A percentile compares a stretch with the other conserved stretches of the same genome.
These are phyloP conservation scores for Entrophospora sp. DNA, from an alignment of 192 early-diverging fungal genomes.

Conservation along the genomic window DNA sequence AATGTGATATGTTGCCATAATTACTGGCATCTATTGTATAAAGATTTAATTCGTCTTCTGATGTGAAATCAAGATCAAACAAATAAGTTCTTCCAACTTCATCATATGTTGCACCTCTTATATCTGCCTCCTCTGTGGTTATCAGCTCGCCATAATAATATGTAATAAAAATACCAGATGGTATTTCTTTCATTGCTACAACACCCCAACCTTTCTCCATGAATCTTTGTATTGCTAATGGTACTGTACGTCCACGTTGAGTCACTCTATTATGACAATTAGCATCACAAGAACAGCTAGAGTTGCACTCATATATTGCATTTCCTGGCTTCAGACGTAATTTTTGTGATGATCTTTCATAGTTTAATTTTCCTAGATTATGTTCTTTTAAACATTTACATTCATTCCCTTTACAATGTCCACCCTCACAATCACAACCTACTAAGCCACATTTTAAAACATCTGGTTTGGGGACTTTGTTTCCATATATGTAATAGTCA, in stretches of 20 bases:
- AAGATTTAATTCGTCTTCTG: not conserved
- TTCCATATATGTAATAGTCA: not conserved
- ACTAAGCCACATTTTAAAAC: not conserved
- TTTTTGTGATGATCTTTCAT: not conserved
- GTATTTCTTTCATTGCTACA: slow-evolving; percentile 28
- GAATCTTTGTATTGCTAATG: slow-evolving; percentile 38
- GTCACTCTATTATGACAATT: slow-evolving; percentile 41
- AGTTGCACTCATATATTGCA: slow-evolving; percentile 46
- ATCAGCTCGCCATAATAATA: slow-evolving; percentile 58
- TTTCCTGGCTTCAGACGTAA: not conserved
- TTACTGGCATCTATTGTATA: slow-evolving; percentile 51
- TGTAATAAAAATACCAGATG: slow-evolving; percentile 41
- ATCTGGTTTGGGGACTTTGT: not conserved
- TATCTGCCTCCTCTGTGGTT: slow-evolving; percentile 32
- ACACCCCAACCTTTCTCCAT: slow-evolving; percentile 51
- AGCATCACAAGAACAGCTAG: slow-evolving; percentile 32
- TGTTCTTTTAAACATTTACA: not conserved
- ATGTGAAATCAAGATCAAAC: slow-evolving; percentile 41
- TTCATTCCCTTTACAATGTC: not conserved
- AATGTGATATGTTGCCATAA: slow-evolving; percentile 51
- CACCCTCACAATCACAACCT: not conserved
- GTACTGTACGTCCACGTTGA: slow-evolving; percentile 35
- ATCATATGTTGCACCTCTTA: slow-evolving; percentile 28
- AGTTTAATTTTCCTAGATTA: not conserved
- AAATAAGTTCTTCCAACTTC: slow-evolving; percentile 29